Conservation (phyloP, 768 basidiomycete genomes). For the Hirschioporus abietinus region DNA sequence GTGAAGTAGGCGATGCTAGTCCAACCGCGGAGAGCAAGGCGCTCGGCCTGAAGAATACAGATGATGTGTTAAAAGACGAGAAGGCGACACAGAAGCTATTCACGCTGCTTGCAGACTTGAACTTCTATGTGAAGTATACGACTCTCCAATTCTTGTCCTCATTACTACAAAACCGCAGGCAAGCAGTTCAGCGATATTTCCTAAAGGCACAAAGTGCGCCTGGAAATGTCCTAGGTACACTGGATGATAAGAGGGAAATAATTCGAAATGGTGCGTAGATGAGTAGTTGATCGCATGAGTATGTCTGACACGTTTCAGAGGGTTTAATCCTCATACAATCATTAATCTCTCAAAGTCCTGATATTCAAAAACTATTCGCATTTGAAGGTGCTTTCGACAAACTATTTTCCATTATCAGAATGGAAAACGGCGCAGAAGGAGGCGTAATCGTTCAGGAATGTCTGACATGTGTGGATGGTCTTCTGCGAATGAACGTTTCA, state of each 20-base stretch:
- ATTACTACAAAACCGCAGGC: conserved; percentile 77
- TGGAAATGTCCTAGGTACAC: conserved; percentile 60
- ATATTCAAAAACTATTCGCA: conserved; percentile 94
- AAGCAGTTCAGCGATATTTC: conserved; percentile 85
- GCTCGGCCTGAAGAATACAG: conserved; percentile 80
- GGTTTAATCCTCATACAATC: conserved; percentile 77
- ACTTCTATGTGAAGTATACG: conserved; percentile 83
- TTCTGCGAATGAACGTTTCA: conserved; percentile 88
- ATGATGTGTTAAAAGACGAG: conserved; percentile 68
- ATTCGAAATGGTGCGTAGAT: conserved; percentile 71
- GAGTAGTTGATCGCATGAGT: conserved; percentile 2
- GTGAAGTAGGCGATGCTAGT: conserved; percentile 63
- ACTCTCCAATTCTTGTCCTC: conserved; percentile 77
- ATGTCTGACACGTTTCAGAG: conserved; percentile 41
- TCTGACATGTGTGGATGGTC: conserved; percentile 77
- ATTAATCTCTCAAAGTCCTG: conserved; percentile 78
- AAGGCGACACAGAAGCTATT: conserved; percentile 73
- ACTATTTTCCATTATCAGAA: conserved; percentile 79
- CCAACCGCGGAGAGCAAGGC: conserved; percentile 45
- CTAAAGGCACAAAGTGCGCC: conserved; percentile 78
- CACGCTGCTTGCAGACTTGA: conserved; percentile 62
- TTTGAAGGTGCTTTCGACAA: conserved; percentile 98
- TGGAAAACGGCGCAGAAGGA: conserved; percentile 90
- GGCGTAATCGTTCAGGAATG: conserved; percentile 83
- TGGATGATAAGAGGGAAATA: conserved; percentile 86